A percentile compares a stretch with the other conserved stretches of the same genome.
phyloP scores from a whole-genome alignment of 1,284 basidiomycete species.

The Boletus sp. region DNA sequence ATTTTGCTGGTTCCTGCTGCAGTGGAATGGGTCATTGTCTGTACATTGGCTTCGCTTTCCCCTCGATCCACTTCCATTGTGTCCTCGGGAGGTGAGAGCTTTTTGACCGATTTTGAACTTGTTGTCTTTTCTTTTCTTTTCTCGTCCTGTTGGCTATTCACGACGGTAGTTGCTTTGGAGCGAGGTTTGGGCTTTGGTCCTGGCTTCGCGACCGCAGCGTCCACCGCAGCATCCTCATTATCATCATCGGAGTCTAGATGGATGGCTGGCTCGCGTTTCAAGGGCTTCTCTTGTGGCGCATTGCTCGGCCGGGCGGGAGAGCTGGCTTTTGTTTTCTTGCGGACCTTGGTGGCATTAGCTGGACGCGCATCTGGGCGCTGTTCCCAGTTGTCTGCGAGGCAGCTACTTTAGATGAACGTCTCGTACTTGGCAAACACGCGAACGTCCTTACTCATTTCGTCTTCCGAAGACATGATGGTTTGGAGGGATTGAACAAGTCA shows the following conservation, averaged over 20 bases:
- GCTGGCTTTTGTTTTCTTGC: conserved; percentile 20
- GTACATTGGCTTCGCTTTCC: conserved; percentile 7
- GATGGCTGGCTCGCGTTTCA: conserved; percentile 13
- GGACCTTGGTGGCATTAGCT: conserved; percentile 10
- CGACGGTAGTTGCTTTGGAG: conserved; percentile 9
- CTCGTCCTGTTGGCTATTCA: conserved; percentile 9
- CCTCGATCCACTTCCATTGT: conserved; percentile 20
- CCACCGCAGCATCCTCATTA: neutral
- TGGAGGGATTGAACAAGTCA: conserved; percentile 6
- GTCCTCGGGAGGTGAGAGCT: conserved; percentile 4
- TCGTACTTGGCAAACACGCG: neutral
- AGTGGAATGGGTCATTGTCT: neutral
- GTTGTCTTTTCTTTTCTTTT: conserved; percentile 18
- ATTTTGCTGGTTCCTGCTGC: conserved; percentile 12
- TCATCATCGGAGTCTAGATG: neutral
- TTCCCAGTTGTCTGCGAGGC: conserved; percentile 24
- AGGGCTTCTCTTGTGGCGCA: conserved; percentile 16
- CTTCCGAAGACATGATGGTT: conserved; percentile 32
- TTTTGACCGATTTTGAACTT: conserved; percentile 14
- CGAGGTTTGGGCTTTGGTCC: conserved; percentile 20
- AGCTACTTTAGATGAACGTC: conserved; percentile 28
- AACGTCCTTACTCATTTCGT: conserved; percentile 31
- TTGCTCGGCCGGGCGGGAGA: conserved; percentile 19
- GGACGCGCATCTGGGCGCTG: conserved; percentile 8
- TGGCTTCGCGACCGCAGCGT: conserved; percentile 4